These are phyloP conservation scores for Cymodocea nodosa DNA, from an alignment of 116 monocot genomes.

Conservation along the genomic window DNA sequence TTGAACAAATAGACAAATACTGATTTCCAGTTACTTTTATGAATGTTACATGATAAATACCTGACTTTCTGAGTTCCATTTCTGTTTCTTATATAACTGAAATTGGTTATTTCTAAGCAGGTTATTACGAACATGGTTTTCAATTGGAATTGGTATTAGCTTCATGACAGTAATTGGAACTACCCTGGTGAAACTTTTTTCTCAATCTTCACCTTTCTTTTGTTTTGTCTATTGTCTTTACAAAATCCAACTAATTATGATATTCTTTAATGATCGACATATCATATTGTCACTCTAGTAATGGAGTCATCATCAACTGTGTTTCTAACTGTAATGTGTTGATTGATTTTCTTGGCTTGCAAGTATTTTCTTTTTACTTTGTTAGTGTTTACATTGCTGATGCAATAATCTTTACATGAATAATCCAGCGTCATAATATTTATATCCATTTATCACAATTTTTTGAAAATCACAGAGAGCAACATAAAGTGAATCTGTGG, in stretches of 20 bases:
- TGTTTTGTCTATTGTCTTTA: background rate
- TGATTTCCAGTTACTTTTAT: background rate
- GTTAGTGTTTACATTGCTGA: no score
- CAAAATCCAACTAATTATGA: no score
- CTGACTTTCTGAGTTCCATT: background rate
- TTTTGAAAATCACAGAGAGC: no score
- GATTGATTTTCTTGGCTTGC: no score
- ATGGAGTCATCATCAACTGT: background rate
- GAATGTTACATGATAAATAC: background rate
- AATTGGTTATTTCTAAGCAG: constrained; percentile 17
- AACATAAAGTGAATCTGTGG: no score
- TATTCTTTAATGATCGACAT: background rate
- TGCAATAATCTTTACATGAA: no score
- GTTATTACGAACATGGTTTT: constrained; percentile 46
- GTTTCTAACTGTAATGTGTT: no score
- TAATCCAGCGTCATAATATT: no score
- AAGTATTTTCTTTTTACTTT: no score
- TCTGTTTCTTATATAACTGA: background rate
- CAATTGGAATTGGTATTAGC: constrained; percentile 43
- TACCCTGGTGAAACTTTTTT: constrained; percentile 31
- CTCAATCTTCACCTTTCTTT: background rate
- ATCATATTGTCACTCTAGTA: background rate
- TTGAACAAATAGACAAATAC: background rate
- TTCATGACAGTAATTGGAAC: constrained; percentile 26
- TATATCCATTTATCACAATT: no score